These are phyloP conservation scores for Clausena lansium DNA, from an alignment of 345 rosid species.

Conservation along the genomic window DNA sequence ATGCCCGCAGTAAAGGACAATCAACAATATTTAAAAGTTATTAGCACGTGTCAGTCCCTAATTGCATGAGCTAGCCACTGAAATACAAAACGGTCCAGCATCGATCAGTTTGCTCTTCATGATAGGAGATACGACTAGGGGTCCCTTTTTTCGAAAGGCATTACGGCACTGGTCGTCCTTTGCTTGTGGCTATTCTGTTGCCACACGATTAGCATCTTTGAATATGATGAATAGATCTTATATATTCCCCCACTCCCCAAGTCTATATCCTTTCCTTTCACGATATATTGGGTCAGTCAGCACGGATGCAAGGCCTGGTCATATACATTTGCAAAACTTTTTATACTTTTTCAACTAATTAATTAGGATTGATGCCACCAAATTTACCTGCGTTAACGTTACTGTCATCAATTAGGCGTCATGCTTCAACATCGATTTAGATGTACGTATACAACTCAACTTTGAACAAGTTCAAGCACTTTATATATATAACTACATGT, in stretches of 20 bases:
- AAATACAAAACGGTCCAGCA: constrained; percentile 25
- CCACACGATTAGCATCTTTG: constrained; percentile 50
- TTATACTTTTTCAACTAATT: too few relatives aligned
- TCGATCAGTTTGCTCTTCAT: neutral
- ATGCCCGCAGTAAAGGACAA: constrained; percentile 19
- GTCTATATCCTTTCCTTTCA: too few relatives aligned
- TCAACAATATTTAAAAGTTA: constrained; percentile 1
- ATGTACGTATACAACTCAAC: neutral
- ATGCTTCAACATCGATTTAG: neutral
- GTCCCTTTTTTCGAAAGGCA: constrained; percentile 13
- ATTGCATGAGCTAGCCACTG: constrained; percentile 20
- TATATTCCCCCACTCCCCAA: too few relatives aligned
- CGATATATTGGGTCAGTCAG: neutral
- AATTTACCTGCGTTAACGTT: too few relatives aligned
- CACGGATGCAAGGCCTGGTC: neutral
- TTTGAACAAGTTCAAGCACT: neutral
- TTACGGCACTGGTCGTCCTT: constrained; percentile 18
- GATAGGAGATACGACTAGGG: neutral
- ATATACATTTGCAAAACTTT: neutral
- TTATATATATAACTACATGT: too few relatives aligned
- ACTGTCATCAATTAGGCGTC: neutral
- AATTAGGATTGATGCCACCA: too few relatives aligned
- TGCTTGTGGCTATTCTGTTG: neutral
- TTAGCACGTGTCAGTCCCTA: constrained; percentile 20
- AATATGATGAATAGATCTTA: neutral